Evolutionary conservation across 352 stramenopile genomes (phyloP).

Genomic region (Phytophthora cactorum): DNA sequence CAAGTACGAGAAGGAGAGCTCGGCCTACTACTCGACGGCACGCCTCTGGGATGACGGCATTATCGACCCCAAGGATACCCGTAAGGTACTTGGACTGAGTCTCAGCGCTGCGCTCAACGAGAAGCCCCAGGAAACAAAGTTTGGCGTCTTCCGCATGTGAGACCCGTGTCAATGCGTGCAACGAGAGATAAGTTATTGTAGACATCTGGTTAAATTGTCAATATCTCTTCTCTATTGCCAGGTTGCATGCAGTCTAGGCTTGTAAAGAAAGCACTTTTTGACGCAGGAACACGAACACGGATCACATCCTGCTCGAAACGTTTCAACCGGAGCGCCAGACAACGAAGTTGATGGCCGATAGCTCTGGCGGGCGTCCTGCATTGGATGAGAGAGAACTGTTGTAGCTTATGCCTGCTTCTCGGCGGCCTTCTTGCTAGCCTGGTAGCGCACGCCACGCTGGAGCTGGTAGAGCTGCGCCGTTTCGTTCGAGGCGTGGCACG

Average conservation of each 20-base stretch:
- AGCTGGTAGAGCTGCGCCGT: conserved; percentile 85
- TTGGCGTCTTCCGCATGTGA: conserved; percentile 97
- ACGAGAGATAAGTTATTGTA: conserved; percentile 3
- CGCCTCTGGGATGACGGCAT: conserved; percentile 99
- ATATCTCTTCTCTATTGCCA: conserved; percentile 33
- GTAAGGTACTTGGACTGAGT: conserved; percentile 84
- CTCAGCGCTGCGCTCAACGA: conserved; percentile 79
- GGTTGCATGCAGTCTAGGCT: conserved; percentile 29
- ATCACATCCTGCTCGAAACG: conserved; percentile 14
- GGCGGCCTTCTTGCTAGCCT: conserved; percentile 42
- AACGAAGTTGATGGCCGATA: conserved; percentile 18
- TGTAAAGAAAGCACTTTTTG: conserved; percentile 23
- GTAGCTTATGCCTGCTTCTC: conserved; percentile 33
- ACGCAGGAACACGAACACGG: conserved; percentile 22
- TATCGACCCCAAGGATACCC: conserved; percentile 96
- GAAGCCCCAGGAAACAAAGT: conserved; percentile 87
- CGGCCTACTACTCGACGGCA: conserved; percentile 95
- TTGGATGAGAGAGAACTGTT: conserved; percentile 16
- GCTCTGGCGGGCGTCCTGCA: conserved; percentile 9
- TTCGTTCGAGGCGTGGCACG: conserved; percentile 87
- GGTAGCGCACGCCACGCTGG: conserved; percentile 58
- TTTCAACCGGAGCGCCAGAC: conserved; percentile 10
- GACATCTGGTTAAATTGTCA: conserved; percentile 17
- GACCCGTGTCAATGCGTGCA: conserved; percentile 1
- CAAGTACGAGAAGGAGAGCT: conserved; percentile 96